Base-by-base conservation (phyloP, 352 stramenopile species). In the Pythium folliculosum region DNA sequence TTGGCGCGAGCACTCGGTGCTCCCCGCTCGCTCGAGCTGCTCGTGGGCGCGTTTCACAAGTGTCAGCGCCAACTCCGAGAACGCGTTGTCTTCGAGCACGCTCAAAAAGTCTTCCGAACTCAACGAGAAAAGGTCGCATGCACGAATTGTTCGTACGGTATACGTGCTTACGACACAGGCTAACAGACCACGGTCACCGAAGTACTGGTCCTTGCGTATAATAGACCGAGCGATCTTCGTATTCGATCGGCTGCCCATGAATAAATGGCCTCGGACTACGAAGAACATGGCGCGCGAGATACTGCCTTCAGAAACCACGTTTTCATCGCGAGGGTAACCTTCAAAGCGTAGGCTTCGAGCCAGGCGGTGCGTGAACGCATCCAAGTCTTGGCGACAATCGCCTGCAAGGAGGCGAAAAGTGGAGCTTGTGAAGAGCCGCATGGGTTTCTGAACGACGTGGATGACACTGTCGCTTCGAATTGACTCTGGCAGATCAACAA, bases 201-300 rank as follows among this genome's bases (percentile, higher is more conserved):
- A 77, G 56, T 63, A 77, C 35, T 77, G 60, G 8, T 66, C 70
- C 32, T 70, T 64, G 19, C 64, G 66, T 10, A 73, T 21, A 22
- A 68, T 44, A 0, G 32, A 21, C 13, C 30, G 47, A 21, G 66
- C 32, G 19, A 68, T 67, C 6, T 30, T 27, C 3, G 57, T 1
- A 16, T 65, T 53, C 16, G 32, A 45, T 9, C 40, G 1, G n/a
- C 51, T 70, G 2, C 25, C 23, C 60, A 66, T 63, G 16, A 63
- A 25, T 19, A 77, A 54, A 19, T 69, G 59, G 22, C 70, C 70
- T 30, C 66, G 63, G 1, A 77, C 66, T 6, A 77, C 62, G 32
- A 71, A 68, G 51, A 73, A 77, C 70, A 77, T 73, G 22, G 70
- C 60, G 2, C 53, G 19, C 1, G 70, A 66, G 48, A 77, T 73